Conservation (phyloP, 352 stramenopile species). For the Pythium coloratum region DNA sequence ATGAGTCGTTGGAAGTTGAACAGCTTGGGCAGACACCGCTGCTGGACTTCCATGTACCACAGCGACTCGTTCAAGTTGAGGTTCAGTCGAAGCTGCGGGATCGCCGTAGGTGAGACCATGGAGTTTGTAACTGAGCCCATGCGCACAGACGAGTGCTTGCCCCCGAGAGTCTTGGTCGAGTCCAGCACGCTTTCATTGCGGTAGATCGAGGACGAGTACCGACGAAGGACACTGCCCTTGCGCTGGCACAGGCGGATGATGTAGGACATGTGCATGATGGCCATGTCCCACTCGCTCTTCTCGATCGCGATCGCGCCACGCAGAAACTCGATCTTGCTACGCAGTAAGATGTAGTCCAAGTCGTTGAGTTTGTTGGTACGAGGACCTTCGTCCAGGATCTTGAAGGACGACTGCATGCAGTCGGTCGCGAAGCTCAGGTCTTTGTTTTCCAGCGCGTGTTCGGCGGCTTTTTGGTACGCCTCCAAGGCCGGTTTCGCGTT, state of each 20-base stretch:
- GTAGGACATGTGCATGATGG: constrained; percentile 64
- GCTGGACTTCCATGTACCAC: constrained; percentile 25
- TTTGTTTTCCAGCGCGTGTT: constrained; percentile 53
- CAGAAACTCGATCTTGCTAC: constrained; percentile 76
- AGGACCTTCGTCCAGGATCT: constrained; percentile 53
- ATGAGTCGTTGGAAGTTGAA: constrained; percentile 46
- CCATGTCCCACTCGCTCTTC: constrained; percentile 65
- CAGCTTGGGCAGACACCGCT: constrained; percentile 43
- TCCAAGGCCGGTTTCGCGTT: constrained; percentile 56
- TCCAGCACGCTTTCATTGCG: constrained; percentile 29
- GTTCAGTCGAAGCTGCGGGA: constrained; percentile 13
- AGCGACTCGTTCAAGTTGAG: constrained; percentile 11
- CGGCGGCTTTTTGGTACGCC: constrained; percentile 57
- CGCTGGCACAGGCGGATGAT: constrained; percentile 63
- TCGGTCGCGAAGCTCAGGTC: constrained; percentile 69
- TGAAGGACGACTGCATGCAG: constrained; percentile 76
- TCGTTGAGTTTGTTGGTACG: constrained; percentile 48
- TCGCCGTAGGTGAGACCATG: constrained; percentile 9
- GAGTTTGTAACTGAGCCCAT: not conserved
- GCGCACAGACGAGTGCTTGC: not conserved
- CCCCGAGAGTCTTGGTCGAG: constrained; percentile 17
- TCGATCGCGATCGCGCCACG: constrained; percentile 65
- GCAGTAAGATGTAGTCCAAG: constrained; percentile 56
- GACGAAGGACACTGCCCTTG: constrained; percentile 55
- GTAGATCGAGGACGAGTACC: constrained; percentile 49